phyloP scores from a whole-genome alignment of 768 basidiomycete genomes.

The Phaeolepiota aurea region DNA sequence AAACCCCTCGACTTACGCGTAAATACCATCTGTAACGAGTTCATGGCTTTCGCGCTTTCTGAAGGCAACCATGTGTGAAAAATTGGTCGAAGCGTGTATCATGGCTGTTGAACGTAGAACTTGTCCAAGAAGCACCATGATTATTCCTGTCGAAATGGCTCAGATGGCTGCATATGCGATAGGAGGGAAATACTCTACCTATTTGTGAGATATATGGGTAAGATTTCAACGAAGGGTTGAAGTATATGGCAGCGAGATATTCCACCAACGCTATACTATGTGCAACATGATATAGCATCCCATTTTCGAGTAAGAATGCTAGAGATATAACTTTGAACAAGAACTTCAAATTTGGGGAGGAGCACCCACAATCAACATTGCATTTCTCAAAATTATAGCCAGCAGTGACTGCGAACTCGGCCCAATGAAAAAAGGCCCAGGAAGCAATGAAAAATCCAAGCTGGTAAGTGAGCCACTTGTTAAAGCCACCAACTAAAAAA shows the following conservation, averaged over 20 bases:
- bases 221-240: slow-evolving; percentile 56
- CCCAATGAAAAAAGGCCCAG: slow-evolving; percentile 88
- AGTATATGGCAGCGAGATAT: slow-evolving; percentile 65
- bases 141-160: slow-evolving; percentile 41
- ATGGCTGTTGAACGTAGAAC: slow-evolving; percentile 82
- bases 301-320: slow-evolving; percentile 96
- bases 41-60: slow-evolving; percentile 64
- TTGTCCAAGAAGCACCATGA: slow-evolving; percentile 65
- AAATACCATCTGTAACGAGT: slow-evolving; percentile 86
- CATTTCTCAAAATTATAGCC: slow-evolving; percentile 93
- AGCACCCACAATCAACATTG: slow-evolving; percentile 79
- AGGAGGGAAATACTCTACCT: slow-evolving; percentile 31
- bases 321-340: slow-evolving; percentile 2
- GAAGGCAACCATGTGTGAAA: slow-evolving; percentile 83
- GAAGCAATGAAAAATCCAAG: slow-evolving; percentile 78
- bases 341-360: slow-evolving; percentile 1
- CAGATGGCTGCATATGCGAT: slow-evolving; percentile 1
- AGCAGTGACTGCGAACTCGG: slow-evolving; percentile 91
- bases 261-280: slow-evolving; percentile 73
- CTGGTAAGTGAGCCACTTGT: slow-evolving; percentile 63
- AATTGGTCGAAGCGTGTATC: slow-evolving; percentile 91
- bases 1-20: slow-evolving; percentile 47
- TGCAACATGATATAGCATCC: slow-evolving; percentile 75
- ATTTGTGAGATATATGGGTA: slow-evolving; percentile 46
- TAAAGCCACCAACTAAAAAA: slow-evolving; percentile 38